phyloP scores from a whole-genome alignment of 805 yeast genomes.

The Nematodospora valgi region DNA sequence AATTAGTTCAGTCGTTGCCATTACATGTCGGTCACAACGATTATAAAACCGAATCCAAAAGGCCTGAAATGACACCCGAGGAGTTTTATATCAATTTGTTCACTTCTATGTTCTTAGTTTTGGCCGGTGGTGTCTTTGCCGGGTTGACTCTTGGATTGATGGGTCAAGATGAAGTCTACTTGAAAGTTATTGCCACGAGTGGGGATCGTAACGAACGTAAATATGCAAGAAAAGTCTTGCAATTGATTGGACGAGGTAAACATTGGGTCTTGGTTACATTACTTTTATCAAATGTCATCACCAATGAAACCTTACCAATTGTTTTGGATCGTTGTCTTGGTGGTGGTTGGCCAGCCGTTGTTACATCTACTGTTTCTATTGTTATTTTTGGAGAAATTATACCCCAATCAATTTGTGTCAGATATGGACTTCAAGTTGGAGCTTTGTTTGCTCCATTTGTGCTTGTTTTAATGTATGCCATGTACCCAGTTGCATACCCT shows the following conservation, averaged over 20 bases:
- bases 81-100: slow-evolving; percentile 47
- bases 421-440: slow-evolving; percentile 90
- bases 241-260: slow-evolving; percentile 75
- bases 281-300: slow-evolving; percentile 80
- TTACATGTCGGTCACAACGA: slow-evolving; percentile 10
- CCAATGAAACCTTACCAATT: slow-evolving; percentile 92
- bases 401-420: slow-evolving; percentile 90
- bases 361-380: slow-evolving; percentile 86
- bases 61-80: slow-evolving; percentile 25
- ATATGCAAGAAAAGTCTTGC: slow-evolving; percentile 69
- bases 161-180: slow-evolving; percentile 97
- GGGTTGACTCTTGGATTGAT: slow-evolving; percentile 91
- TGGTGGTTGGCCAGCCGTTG: slow-evolving; percentile 97
- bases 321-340: slow-evolving; percentile 90
- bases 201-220: slow-evolving; percentile 71
- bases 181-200: slow-evolving; percentile 84
- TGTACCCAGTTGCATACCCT: slow-evolving; percentile 94
- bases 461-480: slow-evolving; percentile 71
- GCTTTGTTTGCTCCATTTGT: slow-evolving; percentile 90
- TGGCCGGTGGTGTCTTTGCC: slow-evolving; percentile 88
- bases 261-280: slow-evolving; percentile 96
- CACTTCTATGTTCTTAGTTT: slow-evolving; percentile 58
- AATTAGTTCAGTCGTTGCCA: slow-evolving; percentile 35
- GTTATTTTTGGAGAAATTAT: slow-evolving; percentile 95
- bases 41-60: slow-evolving; percentile 11